Conservation (phyloP, 2,329 filamentous ascomycete species). For the Colletotrichum filicis region DNA sequence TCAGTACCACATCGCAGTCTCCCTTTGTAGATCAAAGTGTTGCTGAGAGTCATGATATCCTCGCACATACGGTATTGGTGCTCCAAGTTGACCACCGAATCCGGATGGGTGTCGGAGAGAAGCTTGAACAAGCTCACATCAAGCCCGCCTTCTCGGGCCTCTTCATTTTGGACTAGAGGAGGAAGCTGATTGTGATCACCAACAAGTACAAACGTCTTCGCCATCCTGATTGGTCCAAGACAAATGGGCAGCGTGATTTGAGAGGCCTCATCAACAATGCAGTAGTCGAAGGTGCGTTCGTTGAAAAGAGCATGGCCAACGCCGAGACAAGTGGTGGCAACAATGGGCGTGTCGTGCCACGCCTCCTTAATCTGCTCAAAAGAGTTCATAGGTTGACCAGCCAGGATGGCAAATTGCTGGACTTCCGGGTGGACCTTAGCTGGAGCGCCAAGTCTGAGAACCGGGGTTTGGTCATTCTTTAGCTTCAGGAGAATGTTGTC, state of each 20-base stretch:
- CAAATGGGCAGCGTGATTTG: conserved; percentile 97
- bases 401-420: conserved; percentile 84
- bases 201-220: conserved; percentile 91
- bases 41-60: conserved; percentile 94
- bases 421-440: conserved; percentile 92
- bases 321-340: conserved; percentile 94
- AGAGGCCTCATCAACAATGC: conserved; percentile 97
- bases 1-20: conserved; percentile 89
- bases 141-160: conserved; percentile 85
- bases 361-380: conserved; percentile 86
- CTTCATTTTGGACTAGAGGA: conserved; percentile 91
- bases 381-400: conserved; percentile 76
- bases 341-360: conserved; percentile 88
- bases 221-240: conserved; percentile 92
- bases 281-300: conserved; percentile 94
- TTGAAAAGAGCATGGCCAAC: conserved; percentile 91
- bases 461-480: conserved; percentile 78
- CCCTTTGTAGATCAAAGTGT: conserved; percentile 92
- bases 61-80: conserved; percentile 99
- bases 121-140: conserved; percentile 95
- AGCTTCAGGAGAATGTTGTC: conserved; percentile 98
- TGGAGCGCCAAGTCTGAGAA: conserved; percentile 85
- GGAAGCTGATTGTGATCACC: conserved; percentile 97
- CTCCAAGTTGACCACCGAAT: conserved; percentile 89
- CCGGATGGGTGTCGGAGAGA: conserved; percentile 87